phyloP scores from a whole-genome alignment of 352 stramenopile species.

The Pythium oligandrum region DNA sequence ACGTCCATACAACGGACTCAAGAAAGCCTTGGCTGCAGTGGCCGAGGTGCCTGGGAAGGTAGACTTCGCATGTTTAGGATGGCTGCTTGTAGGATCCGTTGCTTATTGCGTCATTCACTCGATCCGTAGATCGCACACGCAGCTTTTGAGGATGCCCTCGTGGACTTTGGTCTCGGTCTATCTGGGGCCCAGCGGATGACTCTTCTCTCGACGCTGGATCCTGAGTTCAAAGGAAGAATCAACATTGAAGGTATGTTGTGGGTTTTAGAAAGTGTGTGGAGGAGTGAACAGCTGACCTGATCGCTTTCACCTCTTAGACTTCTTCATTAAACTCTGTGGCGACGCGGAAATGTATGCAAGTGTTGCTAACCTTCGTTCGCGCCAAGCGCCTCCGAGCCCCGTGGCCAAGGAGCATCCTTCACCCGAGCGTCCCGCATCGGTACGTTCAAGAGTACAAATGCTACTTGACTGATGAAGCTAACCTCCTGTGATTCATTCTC shows the following conservation, averaged over 20 bases:
- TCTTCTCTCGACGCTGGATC: conserved; percentile 47
- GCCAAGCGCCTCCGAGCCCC: no score
- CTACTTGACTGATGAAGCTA: no score
- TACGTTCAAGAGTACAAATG: no score
- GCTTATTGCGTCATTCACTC: background rate
- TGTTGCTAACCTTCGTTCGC: no score
- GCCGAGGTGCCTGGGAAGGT: conserved; percentile 73
- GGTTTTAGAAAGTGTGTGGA: background rate
- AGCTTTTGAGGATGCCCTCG: conserved; percentile 67
- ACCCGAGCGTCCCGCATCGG: no score
- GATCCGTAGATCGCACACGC: conserved; percentile 44
- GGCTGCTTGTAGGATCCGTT: background rate
- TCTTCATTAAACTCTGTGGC: conserved; percentile 71
- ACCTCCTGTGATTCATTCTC: no score
- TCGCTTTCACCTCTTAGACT: conserved; percentile 29
- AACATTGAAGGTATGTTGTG: conserved; percentile 61
- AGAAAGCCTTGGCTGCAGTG: conserved; percentile 67
- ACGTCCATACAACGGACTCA: conserved; percentile 72
- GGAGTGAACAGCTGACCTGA: no score
- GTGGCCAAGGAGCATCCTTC: no score
- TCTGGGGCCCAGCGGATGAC: conserved; percentile 32
- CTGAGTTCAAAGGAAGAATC: conserved; percentile 42
- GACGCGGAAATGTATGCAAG: conserved; percentile 42
- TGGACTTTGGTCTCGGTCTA: conserved; percentile 57
- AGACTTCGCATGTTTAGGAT: background rate